A percentile compares a stretch with the other conserved stretches of the same genome.
Evolutionary conservation across 805 yeast species (phyloP).

Genomic region (Alloascoidea africana): DNA sequence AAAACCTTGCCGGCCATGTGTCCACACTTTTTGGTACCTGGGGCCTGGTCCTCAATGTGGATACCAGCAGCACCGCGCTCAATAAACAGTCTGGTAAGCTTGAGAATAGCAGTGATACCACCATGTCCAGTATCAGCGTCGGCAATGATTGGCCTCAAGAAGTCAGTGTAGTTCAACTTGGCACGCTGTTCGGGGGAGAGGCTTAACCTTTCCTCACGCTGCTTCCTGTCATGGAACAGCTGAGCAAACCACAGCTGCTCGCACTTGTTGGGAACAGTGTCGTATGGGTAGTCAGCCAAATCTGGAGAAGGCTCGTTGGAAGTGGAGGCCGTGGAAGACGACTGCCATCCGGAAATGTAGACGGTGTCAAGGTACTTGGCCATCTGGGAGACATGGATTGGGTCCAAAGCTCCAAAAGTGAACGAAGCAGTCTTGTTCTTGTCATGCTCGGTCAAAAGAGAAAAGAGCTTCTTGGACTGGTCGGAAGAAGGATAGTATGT

Average conservation of each 20-base stretch:
- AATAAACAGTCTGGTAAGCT: slow-evolving; percentile 87
- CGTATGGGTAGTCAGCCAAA: slow-evolving; percentile 96
- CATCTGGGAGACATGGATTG: slow-evolving; percentile 93
- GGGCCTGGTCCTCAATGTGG: slow-evolving; percentile 98
- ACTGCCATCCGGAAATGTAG: slow-evolving; percentile 97
- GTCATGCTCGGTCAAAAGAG: slow-evolving; percentile 58
- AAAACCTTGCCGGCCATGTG: slow-evolving; percentile 98
- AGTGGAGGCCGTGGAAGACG: slow-evolving; percentile 94
- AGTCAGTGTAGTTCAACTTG: slow-evolving; percentile 64
- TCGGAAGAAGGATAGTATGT: slow-evolving; percentile 60
- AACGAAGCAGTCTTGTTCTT: slow-evolving; percentile 55
- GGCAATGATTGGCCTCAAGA: slow-evolving; percentile 87
- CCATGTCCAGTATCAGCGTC: slow-evolving; percentile 99
- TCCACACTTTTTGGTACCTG: slow-evolving; percentile 97
- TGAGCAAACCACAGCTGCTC: slow-evolving; percentile 96
- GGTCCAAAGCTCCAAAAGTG: slow-evolving; percentile 94
- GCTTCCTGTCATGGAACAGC: slow-evolving; percentile 93
- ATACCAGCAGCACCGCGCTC: slow-evolving; percentile 99
- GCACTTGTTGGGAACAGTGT: slow-evolving; percentile 96
- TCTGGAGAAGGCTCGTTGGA: slow-evolving; percentile 98
- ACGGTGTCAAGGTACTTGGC: slow-evolving; percentile 86
- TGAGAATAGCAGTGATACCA: slow-evolving; percentile 92
- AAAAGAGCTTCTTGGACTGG: slow-evolving; percentile 73
- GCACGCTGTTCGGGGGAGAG: slow-evolving; percentile 50
- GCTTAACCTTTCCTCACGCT: slow-evolving; percentile 63